Base-by-base conservation (phyloP, 768 basidiomycete species). In the Tylopilus rubrobrunneus region DNA sequence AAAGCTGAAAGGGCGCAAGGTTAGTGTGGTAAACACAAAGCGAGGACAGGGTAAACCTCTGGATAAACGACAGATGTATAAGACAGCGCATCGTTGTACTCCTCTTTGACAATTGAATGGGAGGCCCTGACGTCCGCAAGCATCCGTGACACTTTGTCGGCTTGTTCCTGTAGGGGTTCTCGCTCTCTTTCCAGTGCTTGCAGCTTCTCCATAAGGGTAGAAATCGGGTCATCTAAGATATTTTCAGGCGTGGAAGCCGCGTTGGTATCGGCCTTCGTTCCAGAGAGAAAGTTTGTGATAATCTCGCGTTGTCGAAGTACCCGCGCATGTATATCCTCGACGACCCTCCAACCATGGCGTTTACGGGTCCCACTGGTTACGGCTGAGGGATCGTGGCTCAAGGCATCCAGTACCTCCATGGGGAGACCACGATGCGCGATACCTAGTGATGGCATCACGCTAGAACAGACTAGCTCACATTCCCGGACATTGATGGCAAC, bases 51-150 rank as follows among this genome's bases (percentile, higher is more conserved):
- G 65, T 72, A 50, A 66, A 88, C 88, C 76, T 91, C 85, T 19
- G 89, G 87, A 71, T 91, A 91, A 21, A 86, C 78, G 23, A 81
- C 77, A n/a, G 87, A 87, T 4, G 85, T 87, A 60, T 85, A 78
- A 17, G 82, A 78, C 19, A 85, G 62, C 0, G 87, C 79, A 21
- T 75, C 71, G 62, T 88, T 86, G 62, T 87, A 90, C 49, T 79
- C 79, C 17, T 71, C 67, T 71, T 90, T 89, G 57, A 85, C 83
- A 14, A 62, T 59, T 0, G 66, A 67, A 59, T 89, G 87, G 9
- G 78, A 61, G 11, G 70, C 67, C 62, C 84, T 84, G 10, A 89
- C 84, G 45, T 72, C 68, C 29, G 67, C 71, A 43, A 90, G 67
- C 33, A 76, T 68, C 17, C 74, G 73, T 10, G 73, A 72, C 4